phyloP scores from a whole-genome alignment of 129 eudicot genomes.

The Arctium minus region DNA sequence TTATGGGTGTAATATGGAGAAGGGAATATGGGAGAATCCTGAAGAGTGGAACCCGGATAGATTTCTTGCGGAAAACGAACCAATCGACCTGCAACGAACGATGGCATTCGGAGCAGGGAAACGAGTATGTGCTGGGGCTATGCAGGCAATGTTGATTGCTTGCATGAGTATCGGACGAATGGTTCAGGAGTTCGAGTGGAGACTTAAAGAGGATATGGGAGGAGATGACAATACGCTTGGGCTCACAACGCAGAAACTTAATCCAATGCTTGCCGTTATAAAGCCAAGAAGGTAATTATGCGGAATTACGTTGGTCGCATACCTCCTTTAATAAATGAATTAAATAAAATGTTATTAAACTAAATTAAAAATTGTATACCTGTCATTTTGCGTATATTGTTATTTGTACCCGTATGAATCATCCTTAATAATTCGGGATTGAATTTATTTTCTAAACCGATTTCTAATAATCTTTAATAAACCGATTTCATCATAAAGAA shows the following conservation, averaged over 20 bases:
- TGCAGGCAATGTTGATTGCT: slow-evolving; percentile 48
- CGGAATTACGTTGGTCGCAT: too few species aligned
- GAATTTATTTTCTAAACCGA: too few species aligned
- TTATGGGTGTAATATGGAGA: slow-evolving; percentile 55
- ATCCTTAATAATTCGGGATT: too few species aligned
- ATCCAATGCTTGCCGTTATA: slow-evolving; percentile 51
- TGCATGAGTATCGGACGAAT: slow-evolving; percentile 44
- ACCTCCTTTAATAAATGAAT: too few species aligned
- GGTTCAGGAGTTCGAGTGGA: slow-evolving; percentile 68
- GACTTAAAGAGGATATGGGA: slow-evolving; percentile 32
- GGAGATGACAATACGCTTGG: slow-evolving; percentile 42
- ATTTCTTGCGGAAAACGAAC: slow-evolving; percentile 27
- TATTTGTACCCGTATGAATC: too few species aligned
- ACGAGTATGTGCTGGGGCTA: slow-evolving; percentile 37
- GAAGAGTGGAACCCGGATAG: slow-evolving; percentile 59
- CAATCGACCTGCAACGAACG: slow-evolving; percentile 19
- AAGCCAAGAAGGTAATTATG: slow-evolving; percentile 24
- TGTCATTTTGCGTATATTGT: too few species aligned
- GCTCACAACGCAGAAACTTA: slow-evolving; percentile 54
- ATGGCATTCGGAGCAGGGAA: slow-evolving; percentile 36
- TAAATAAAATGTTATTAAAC: too few species aligned
- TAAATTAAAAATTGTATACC: too few species aligned
- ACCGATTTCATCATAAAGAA: too few species aligned
- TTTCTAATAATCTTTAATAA: too few species aligned
- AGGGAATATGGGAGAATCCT: slow-evolving; percentile 47